Percentiles rank a stretch among this genome's conserved stretches.
Conservation (phyloP, 306 rosid species). For the Vigna trinervia region DNA sequence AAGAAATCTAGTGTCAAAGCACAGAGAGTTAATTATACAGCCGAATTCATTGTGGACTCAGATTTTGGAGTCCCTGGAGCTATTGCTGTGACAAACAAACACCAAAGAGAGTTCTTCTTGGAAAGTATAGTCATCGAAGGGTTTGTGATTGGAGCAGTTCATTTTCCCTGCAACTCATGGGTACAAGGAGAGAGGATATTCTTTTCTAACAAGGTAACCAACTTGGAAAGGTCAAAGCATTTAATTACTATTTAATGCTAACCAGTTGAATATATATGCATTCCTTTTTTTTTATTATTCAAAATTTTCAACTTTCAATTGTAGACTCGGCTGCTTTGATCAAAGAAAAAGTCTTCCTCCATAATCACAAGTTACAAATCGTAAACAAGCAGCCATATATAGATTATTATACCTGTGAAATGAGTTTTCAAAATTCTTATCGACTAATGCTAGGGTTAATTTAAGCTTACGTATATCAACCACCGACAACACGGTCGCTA, state of each 20-base stretch:
- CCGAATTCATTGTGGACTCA: conserved; percentile 75
- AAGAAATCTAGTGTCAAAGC: conserved; percentile 66
- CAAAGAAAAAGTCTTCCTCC: conserved; percentile 9
- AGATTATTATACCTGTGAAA: background rate
- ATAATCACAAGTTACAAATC: conserved; percentile 19
- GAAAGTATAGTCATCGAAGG: conserved; percentile 80
- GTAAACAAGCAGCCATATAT: conserved; percentile 8
- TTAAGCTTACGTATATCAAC: conserved; percentile 3
- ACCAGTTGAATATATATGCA: background rate
- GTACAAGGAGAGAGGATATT: conserved; percentile 72
- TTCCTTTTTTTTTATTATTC: background rate
- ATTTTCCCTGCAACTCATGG: conserved; percentile 90
- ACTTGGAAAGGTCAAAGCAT: conserved; percentile 27
- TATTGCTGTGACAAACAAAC: conserved; percentile 70
- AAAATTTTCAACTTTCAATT: background rate
- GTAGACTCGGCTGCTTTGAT: background rate
- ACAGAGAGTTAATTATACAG: conserved; percentile 73
- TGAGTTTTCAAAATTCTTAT: conserved; percentile 13
- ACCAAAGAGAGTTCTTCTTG: conserved; percentile 74
- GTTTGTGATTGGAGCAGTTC: conserved; percentile 74
- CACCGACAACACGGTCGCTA: conserved; percentile 17
- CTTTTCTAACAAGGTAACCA: conserved; percentile 75
- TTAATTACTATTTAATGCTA: conserved; percentile 1
- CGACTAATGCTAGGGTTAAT: background rate
- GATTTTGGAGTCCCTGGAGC: conserved; percentile 86